Conservation (phyloP, 495 filamentous ascomycete genomes). For the Tricharina praecox region DNA sequence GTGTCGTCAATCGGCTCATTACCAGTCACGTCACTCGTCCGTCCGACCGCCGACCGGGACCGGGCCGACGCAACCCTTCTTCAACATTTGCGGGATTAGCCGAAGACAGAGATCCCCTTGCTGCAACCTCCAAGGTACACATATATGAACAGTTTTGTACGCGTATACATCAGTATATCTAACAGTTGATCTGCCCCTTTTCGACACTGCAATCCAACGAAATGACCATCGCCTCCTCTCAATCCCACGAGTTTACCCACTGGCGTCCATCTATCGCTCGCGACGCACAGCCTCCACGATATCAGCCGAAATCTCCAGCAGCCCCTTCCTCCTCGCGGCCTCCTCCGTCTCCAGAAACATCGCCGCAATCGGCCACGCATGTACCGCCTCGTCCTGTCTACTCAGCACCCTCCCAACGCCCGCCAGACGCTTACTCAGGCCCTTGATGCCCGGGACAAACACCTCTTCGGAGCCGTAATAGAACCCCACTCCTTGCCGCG, state of each 20-base stretch:
- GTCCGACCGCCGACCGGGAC: too few relatives aligned
- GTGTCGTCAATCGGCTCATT: too few relatives aligned
- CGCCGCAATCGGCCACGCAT: conserved; percentile 62
- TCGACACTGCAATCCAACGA: too few relatives aligned
- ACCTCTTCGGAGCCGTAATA: conserved; percentile 57
- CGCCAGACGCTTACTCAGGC: conserved; percentile 34
- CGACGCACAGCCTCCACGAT: conserved; percentile 13
- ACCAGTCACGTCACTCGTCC: too few relatives aligned
- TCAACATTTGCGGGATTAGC: too few relatives aligned
- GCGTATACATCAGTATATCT: too few relatives aligned
- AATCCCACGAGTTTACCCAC: too few relatives aligned
- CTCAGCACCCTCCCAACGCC: conserved; percentile 33
- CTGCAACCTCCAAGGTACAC: neutral
- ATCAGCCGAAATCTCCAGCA: conserved; percentile 33
- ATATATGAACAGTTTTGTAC: too few relatives aligned
- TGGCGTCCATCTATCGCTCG: neutral
- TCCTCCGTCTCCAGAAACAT: conserved; percentile 44
- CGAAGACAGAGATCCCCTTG: too few relatives aligned
- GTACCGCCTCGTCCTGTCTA: conserved; percentile 44
- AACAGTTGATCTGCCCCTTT: too few relatives aligned
- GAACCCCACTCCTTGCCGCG: conserved; percentile 42
- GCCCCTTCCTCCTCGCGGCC: conserved; percentile 39
- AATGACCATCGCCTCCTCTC: too few relatives aligned
- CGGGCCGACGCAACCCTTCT: too few relatives aligned
- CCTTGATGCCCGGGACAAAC: conserved; percentile 44